phyloP scores from a whole-genome alignment of 2,329 filamentous ascomycete genomes.

The Colletotrichum simmondsii region DNA sequence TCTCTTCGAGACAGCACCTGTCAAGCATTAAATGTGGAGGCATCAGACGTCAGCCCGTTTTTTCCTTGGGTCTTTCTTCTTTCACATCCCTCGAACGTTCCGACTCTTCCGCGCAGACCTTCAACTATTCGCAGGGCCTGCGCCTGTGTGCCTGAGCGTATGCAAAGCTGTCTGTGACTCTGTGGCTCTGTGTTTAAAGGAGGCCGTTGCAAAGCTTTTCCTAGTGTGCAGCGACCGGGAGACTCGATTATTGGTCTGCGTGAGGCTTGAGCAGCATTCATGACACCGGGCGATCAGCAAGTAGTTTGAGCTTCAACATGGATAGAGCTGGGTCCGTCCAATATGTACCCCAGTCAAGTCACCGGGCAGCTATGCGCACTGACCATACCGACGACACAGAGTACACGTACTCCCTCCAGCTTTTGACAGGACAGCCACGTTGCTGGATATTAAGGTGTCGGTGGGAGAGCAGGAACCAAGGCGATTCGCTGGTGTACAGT shows the following conservation, averaged over 20 bases:
- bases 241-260: conserved; percentile 19
- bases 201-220: background rate
- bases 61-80: no score
- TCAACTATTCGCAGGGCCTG: background rate
- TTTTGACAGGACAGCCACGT: conserved; percentile 6
- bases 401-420: conserved; percentile 18
- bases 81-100: conserved; percentile 8
- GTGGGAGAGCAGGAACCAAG: background rate
- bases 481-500: background rate
- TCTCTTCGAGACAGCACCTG: conserved; percentile 8
- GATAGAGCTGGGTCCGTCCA: conserved; percentile 29
- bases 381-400: conserved; percentile 14
- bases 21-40: conserved; percentile 3
- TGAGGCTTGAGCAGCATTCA: conserved; percentile 33
- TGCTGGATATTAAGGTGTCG: conserved; percentile 21
- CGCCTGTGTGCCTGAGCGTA: conserved; percentile 21
- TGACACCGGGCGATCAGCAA: conserved; percentile 30
- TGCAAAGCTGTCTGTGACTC: conserved; percentile 16
- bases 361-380: conserved; percentile 17
- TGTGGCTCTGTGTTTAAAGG: conserved; percentile 6
- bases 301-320: conserved; percentile 34
- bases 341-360: conserved; percentile 31
- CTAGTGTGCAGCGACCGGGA: conserved; percentile 13
- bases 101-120: conserved; percentile 31
- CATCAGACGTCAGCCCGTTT: background rate